Evolutionary conservation across 148 eudicot species (phyloP).

Genomic region (Nepenthes gracilis): DNA sequence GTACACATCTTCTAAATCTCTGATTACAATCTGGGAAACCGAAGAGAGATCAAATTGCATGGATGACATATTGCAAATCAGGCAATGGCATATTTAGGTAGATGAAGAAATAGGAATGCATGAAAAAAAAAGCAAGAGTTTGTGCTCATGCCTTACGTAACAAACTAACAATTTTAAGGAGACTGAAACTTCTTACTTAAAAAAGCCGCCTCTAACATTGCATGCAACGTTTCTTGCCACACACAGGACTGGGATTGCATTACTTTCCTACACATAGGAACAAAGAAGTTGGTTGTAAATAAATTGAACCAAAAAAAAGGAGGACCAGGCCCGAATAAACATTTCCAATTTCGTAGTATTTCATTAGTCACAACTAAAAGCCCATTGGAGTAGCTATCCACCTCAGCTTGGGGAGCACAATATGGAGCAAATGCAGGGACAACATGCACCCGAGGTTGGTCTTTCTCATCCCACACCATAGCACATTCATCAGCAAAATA

Average conservation of each 20-base stretch:
- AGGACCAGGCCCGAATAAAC: not conserved
- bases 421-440: not conserved
- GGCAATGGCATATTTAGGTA: too few relatives aligned
- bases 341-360: not conserved
- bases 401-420: constrained; percentile 2
- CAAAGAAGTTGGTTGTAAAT: not conserved
- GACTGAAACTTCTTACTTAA: not conserved
- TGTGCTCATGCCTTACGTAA: too few relatives aligned
- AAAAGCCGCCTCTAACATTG: not conserved
- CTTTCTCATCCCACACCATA: constrained; percentile 1
- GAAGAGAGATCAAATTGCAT: too few relatives aligned
- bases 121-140: too few relatives aligned
- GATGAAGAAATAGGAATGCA: too few relatives aligned
- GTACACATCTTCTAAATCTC: too few relatives aligned
- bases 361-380: not conserved
- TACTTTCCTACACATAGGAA: not conserved
- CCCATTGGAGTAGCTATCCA: not conserved
- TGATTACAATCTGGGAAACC: too few relatives aligned
- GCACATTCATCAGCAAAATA: not conserved
- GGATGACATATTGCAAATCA: too few relatives aligned
- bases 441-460: not conserved
- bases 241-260: not conserved
- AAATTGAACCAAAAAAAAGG: not conserved
- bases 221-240: constrained; percentile 3
- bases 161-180: not conserved